A percentile compares a stretch with the other conserved stretches of the same genome.
Conservation (phyloP, 495 filamentous ascomycete species). For the Penicillium pancosmium region DNA sequence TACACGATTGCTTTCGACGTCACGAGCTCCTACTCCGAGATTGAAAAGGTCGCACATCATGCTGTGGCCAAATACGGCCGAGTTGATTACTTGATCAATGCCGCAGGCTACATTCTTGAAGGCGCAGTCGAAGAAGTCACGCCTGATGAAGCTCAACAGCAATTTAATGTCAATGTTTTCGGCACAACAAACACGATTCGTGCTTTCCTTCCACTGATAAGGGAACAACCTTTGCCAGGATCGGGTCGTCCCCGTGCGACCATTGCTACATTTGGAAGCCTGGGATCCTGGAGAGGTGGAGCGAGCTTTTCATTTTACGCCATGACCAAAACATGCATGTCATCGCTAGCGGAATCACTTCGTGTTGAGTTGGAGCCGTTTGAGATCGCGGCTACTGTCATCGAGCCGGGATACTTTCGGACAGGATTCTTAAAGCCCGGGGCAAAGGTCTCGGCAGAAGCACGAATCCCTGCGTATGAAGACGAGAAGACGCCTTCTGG, state of each 20-base stretch:
- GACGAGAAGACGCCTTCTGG: neutral
- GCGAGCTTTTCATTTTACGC: neutral
- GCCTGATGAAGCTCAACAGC: conserved; percentile 11
- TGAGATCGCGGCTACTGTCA: conserved; percentile 45
- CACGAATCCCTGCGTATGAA: neutral
- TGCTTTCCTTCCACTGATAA: conserved; percentile 47
- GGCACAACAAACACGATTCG: conserved; percentile 45
- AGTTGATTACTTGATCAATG: conserved; percentile 55
- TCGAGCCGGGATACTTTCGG: conserved; percentile 49
- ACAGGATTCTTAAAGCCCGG: conserved; percentile 7
- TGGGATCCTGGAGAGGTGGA: conserved; percentile 26
- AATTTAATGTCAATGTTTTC: conserved; percentile 40
- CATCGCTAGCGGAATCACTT: conserved; percentile 36
- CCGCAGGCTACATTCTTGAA: conserved; percentile 47
- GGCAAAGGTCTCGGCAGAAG: neutral
- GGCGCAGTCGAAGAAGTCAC: conserved; percentile 49
- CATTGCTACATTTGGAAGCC: conserved; percentile 33
- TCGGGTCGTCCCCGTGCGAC: conserved; percentile 40
- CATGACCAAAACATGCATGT: conserved; percentile 35
- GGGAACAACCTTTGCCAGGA: conserved; percentile 26
- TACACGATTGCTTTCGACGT: conserved; percentile 43
- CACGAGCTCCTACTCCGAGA: conserved; percentile 9
- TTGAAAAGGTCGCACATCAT: conserved; percentile 33
- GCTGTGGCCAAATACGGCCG: conserved; percentile 37
- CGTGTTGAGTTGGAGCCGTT: conserved; percentile 43